Evolutionary conservation across 1,284 basidiomycete genomes (phyloP).

Genomic region (Ceratobasidium sp.): DNA sequence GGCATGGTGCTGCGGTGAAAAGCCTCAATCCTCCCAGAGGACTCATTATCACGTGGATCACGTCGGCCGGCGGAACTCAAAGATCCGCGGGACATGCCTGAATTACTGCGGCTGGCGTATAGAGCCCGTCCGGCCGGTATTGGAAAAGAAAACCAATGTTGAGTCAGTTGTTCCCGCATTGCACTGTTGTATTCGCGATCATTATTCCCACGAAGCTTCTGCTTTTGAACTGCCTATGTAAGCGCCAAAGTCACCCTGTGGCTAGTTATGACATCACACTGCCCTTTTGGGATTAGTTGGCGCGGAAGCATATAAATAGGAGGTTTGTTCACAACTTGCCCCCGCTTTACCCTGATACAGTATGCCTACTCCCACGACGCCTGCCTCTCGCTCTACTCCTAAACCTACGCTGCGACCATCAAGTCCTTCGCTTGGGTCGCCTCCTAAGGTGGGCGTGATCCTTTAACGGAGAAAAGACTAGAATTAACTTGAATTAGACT

Average conservation of each 20-base stretch:
- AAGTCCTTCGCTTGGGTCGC: constrained; percentile 10
- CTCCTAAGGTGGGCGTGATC: neutral
- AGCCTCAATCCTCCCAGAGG: too few relatives aligned
- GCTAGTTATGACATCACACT: constrained; percentile 12
- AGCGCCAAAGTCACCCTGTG: constrained; percentile 23
- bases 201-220: neutral
- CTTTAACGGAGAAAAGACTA: neutral
- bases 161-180: neutral
- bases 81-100: constrained; percentile 58
- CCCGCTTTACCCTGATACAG: constrained; percentile 5
- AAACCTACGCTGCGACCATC: neutral
- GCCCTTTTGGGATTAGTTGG: constrained; percentile 9
- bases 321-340: neutral
- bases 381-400: neutral
- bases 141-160: constrained; percentile 15
- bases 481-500: constrained; percentile 16
- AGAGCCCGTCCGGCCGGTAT: constrained; percentile 9
- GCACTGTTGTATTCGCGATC: neutral
- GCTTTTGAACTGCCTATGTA: constrained; percentile 14
- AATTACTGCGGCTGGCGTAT: constrained; percentile 32
- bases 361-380: constrained; percentile 12
- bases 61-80: constrained; percentile 56
- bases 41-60: constrained; percentile 54
- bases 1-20: too few relatives aligned
- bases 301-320: constrained; percentile 35